A percentile compares a stretch with the other conserved stretches of the same genome.
phyloP scores from a whole-genome alignment of 495 filamentous ascomycete genomes.

The Xylaria intraflava region DNA sequence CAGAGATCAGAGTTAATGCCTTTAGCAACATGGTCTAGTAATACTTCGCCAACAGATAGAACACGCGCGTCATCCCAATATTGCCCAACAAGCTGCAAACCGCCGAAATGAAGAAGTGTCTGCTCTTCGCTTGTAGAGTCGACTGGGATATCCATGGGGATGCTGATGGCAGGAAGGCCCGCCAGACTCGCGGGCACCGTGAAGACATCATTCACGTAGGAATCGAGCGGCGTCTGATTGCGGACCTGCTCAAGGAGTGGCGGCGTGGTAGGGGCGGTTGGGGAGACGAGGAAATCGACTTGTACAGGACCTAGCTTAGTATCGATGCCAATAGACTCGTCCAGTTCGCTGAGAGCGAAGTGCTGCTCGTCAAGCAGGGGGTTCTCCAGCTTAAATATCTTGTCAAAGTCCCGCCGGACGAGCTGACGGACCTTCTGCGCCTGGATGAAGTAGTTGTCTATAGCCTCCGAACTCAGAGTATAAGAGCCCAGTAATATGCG shows the following conservation, averaged over 20 bases:
- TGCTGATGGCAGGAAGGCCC: conserved; percentile 79
- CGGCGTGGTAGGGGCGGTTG: conserved; percentile 73
- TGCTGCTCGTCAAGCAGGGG: conserved; percentile 48
- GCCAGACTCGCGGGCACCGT: conserved; percentile 93
- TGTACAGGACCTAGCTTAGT: conserved; percentile 41
- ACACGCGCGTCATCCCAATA: conserved; percentile 76
- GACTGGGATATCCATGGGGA: conserved; percentile 53
- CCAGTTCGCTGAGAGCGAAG: conserved; percentile 42
- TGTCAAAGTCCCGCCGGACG: conserved; percentile 78
- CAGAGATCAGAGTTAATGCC: neutral
- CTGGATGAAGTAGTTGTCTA: conserved; percentile 94
- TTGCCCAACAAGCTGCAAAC: conserved; percentile 86
- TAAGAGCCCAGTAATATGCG: conserved; percentile 88
- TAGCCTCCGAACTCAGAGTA: conserved; percentile 80
- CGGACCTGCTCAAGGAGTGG: conserved; percentile 54
- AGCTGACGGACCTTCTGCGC: conserved; percentile 82
- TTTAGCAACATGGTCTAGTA: conserved; percentile 14
- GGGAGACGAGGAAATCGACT: conserved; percentile 84
- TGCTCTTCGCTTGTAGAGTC: conserved; percentile 24
- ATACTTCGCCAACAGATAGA: conserved; percentile 45
- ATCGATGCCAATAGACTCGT: conserved; percentile 33
- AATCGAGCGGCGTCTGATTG: conserved; percentile 31
- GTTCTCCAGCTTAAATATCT: conserved; percentile 62
- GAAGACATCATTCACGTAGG: conserved; percentile 89
- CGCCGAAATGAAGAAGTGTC: conserved; percentile 40